These are phyloP conservation scores for Xerophyta viscosa DNA, from an alignment of 106 monocot species.

Conservation along the genomic window DNA sequence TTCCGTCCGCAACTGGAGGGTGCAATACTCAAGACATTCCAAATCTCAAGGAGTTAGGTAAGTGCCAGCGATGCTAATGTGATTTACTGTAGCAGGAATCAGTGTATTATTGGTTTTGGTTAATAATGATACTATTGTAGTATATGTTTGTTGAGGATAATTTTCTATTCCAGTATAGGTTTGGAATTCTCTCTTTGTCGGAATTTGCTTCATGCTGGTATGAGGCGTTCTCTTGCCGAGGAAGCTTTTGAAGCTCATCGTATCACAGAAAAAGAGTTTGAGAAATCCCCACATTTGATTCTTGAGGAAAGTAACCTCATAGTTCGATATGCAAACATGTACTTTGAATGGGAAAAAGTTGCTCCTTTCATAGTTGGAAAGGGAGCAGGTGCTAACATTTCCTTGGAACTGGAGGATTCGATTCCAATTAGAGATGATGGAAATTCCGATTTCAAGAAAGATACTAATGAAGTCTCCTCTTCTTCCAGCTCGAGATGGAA, in stretches of 20 bases:
- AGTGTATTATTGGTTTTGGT: too few relatives aligned
- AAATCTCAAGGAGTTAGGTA: background rate
- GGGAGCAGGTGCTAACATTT: conserved; percentile 59
- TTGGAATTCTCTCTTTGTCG: conserved; percentile 88
- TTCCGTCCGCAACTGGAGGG: background rate
- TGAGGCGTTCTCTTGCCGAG: conserved; percentile 55
- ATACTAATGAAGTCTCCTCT: conserved; percentile 29
- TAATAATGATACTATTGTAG: too few relatives aligned
- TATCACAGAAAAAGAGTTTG: conserved; percentile 58
- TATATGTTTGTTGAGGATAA: background rate
- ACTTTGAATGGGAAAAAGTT: conserved; percentile 66
- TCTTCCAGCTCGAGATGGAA: conserved; percentile 64
- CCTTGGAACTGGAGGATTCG: conserved; percentile 42
- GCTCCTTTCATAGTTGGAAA: conserved; percentile 67
- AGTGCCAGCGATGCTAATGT: background rate
- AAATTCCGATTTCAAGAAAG: conserved; percentile 22
- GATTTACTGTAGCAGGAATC: too few relatives aligned
- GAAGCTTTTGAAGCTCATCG: conserved; percentile 64
- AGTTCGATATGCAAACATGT: conserved; percentile 56
- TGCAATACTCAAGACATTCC: background rate
- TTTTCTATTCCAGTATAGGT: conserved; percentile 31
- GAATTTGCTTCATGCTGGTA: conserved; percentile 54
- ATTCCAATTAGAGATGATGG: conserved; percentile 46
- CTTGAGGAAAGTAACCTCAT: conserved; percentile 74
- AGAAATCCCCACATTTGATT: conserved; percentile 52